Conservation (phyloP, 495 filamentous ascomycete species). For the Xylaria sp. region DNA sequence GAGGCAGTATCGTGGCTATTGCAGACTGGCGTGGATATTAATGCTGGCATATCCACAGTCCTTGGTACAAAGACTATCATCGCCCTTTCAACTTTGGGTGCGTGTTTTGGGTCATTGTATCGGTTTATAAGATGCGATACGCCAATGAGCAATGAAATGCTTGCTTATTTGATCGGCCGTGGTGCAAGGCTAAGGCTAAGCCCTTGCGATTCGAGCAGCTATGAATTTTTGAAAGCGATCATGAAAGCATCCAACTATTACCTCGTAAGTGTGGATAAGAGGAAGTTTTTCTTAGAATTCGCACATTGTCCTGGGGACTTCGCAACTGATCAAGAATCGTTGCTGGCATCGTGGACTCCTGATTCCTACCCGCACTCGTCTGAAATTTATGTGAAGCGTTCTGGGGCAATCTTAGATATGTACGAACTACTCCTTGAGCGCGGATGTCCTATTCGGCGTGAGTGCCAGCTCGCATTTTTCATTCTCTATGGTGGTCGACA, state of each 20-base stretch:
- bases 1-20: slow-evolving; percentile 4
- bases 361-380: too few species aligned
- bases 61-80: not conserved
- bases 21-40: not conserved
- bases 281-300: not conserved
- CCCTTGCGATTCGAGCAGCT: not conserved
- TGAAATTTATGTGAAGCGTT: too few species aligned
- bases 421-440: not conserved
- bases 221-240: not conserved
- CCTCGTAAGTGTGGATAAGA: not conserved
- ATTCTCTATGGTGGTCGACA: not conserved
- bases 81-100: too few species aligned
- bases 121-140: not conserved
- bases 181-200: not conserved
- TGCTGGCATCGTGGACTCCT: not conserved
- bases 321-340: not conserved
- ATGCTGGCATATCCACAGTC: not conserved
- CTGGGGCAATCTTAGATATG: not conserved
- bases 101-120: not conserved
- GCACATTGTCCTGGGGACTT: not conserved
- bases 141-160: not conserved
- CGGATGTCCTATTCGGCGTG: not conserved
- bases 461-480: not conserved
- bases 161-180: not conserved
- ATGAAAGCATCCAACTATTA: not conserved